A percentile compares a stretch with the other conserved stretches of the same genome.
These are phyloP conservation scores for Exophiala mesophila DNA, from an alignment of 2,329 filamentous ascomycete genomes.

Conservation along the genomic window DNA sequence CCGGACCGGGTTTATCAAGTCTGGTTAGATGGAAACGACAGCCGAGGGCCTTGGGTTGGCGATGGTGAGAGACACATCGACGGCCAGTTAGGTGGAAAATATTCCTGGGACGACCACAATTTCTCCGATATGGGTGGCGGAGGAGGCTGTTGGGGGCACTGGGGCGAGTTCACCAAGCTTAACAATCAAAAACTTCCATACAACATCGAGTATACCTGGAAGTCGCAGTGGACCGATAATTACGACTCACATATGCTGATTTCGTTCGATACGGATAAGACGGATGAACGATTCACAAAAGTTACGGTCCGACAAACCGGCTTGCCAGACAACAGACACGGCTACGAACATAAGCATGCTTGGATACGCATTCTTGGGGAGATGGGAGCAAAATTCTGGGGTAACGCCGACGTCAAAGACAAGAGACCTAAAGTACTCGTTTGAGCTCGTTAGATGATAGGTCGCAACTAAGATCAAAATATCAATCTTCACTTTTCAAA, in stretches of 20 bases:
- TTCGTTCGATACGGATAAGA: background rate
- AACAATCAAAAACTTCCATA: background rate
- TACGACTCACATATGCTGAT: background rate
- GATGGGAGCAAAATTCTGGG: constrained; percentile 11
- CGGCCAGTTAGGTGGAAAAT: background rate
- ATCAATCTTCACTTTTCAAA: no score
- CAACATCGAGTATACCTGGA: constrained; percentile 4
- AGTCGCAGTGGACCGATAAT: constrained; percentile 2
- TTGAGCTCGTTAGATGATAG: no score
- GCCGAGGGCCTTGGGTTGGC: constrained; percentile 6
- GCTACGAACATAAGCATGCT: constrained; percentile 10
- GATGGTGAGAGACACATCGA: constrained; percentile 1
- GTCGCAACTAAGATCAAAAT: no score
- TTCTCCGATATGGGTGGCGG: constrained; percentile 2
- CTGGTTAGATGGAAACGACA: constrained; percentile 7
- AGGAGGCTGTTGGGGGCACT: constrained; percentile 2
- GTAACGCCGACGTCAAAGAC: constrained; percentile 8
- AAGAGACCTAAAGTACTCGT: background rate
- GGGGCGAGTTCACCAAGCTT: background rate
- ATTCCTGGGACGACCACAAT: constrained; percentile 2
- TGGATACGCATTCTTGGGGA: constrained; percentile 12
- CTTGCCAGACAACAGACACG: constrained; percentile 8
- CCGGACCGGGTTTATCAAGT: constrained; percentile 2
- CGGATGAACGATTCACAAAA: constrained; percentile 7
- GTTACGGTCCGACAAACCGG: background rate